Conservation (phyloP, 371 early-diverging fungal species). For the Neoconidiobolus thromboides region DNA sequence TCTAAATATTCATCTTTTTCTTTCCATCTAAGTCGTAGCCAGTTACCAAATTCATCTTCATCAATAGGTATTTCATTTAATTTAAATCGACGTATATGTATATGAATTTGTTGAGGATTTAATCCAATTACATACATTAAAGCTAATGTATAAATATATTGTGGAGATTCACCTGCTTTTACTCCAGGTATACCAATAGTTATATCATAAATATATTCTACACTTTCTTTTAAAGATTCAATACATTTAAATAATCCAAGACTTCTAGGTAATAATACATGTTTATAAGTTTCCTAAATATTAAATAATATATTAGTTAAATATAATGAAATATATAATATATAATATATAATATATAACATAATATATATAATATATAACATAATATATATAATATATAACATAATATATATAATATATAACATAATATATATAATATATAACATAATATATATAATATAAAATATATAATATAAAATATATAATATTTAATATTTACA, state of each 20-base stretch:
- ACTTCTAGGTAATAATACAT: constrained; percentile 53
- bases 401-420: neutral
- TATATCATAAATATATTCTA: constrained; percentile 58
- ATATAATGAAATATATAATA: neutral
- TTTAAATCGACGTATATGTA: constrained; percentile 49
- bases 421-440: neutral
- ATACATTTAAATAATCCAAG: constrained; percentile 51
- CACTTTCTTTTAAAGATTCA: constrained; percentile 30
- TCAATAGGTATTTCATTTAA: constrained; percentile 40
- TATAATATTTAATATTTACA: constrained; percentile 13
- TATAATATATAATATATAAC: neutral
- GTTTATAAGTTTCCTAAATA: constrained; percentile 23
- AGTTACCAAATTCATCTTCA: constrained; percentile 37
- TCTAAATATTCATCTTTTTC: constrained; percentile 76
- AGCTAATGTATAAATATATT: constrained; percentile 48
- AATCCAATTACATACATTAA: constrained; percentile 39
- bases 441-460: too few species aligned
- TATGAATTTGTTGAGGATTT: constrained; percentile 51
- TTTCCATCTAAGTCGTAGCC: constrained; percentile 54
- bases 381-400: neutral
- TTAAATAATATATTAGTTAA: neutral
- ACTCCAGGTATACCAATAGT: constrained; percentile 72
- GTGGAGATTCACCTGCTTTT: constrained; percentile 46
- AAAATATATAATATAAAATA: neutral
- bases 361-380: neutral